These are phyloP conservation scores for Heimioporus sp. DNA, from an alignment of 768 basidiomycete genomes.

Conservation along the genomic window DNA sequence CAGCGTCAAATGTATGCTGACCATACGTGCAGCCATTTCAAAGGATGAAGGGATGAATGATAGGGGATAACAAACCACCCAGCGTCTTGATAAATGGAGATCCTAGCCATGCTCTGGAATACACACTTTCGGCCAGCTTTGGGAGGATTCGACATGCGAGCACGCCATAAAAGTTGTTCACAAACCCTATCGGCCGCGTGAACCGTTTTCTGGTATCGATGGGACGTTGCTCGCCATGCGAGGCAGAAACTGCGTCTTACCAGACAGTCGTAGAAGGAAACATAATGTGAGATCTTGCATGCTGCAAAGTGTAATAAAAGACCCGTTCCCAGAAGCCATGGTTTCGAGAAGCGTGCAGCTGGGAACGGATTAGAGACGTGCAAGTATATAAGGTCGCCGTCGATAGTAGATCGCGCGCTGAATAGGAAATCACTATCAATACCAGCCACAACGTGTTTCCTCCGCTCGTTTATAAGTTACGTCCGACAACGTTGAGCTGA, in stretches of 20 bases:
- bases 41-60: slow-evolving; percentile 47
- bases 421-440: too few relatives aligned
- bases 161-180: slow-evolving; percentile 50
- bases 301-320: too few relatives aligned
- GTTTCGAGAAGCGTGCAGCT: too few relatives aligned
- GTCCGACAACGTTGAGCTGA: too few relatives aligned
- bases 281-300: slow-evolving; percentile 50
- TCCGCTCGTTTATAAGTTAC: too few relatives aligned
- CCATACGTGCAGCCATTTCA: slow-evolving; percentile 23
- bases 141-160: slow-evolving; percentile 45
- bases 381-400: too few relatives aligned
- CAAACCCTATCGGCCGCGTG: slow-evolving; percentile 35
- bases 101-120: background rate
- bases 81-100: slow-evolving; percentile 1
- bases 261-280: slow-evolving; percentile 59
- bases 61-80: slow-evolving; percentile 59
- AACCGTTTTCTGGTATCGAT: background rate
- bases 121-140: slow-evolving; percentile 57
- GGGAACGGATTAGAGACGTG: too few relatives aligned
- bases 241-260: slow-evolving; percentile 61
- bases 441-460: too few relatives aligned
- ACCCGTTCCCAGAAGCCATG: too few relatives aligned
- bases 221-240: slow-evolving; percentile 45
- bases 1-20: background rate
- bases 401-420: too few relatives aligned